A percentile compares a stretch with the other conserved stretches of the same genome.
Evolutionary conservation across 2,329 filamentous ascomycete species (phyloP).

Genomic region (Botrytis paeoniae): DNA sequence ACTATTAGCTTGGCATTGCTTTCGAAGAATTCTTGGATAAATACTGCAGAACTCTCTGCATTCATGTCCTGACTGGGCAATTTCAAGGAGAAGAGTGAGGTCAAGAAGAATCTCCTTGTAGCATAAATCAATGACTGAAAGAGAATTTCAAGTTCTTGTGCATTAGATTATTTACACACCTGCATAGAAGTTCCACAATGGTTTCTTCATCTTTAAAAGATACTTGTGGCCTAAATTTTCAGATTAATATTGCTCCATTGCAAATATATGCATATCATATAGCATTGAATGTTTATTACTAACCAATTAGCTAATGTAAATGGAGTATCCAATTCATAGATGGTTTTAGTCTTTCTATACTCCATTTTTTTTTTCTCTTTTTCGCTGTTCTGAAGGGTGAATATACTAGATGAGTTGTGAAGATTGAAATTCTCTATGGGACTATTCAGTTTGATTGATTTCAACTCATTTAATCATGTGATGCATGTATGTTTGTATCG

Average conservation of each 20-base stretch:
- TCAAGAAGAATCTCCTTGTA: background rate
- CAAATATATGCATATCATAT: background rate
- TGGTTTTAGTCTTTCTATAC: slow-evolving; percentile 50
- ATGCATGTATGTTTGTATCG: background rate
- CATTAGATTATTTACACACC: slow-evolving; percentile 44
- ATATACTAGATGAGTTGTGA: background rate
- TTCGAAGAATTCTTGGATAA: background rate
- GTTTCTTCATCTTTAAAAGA: slow-evolving; percentile 56
- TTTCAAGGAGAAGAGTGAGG: background rate
- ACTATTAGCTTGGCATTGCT: background rate
- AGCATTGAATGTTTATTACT: slow-evolving; percentile 20
- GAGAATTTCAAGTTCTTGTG: background rate
- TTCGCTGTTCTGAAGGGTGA: background rate
- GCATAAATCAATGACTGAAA: background rate
- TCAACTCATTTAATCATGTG: background rate
- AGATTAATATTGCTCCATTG: slow-evolving; percentile 2
- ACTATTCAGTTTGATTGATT: background rate
- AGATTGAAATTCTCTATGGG: background rate
- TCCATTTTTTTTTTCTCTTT: slow-evolving; percentile 42
- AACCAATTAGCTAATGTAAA: slow-evolving; percentile 62
- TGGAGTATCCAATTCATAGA: slow-evolving; percentile 64
- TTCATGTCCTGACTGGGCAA: background rate
- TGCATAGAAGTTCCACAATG: slow-evolving; percentile 65
- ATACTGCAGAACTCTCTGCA: background rate
- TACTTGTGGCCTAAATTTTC: slow-evolving; percentile 56